Conservation (phyloP, 2,329 filamentous ascomycete genomes). For the Ascomycota sp. region DNA sequence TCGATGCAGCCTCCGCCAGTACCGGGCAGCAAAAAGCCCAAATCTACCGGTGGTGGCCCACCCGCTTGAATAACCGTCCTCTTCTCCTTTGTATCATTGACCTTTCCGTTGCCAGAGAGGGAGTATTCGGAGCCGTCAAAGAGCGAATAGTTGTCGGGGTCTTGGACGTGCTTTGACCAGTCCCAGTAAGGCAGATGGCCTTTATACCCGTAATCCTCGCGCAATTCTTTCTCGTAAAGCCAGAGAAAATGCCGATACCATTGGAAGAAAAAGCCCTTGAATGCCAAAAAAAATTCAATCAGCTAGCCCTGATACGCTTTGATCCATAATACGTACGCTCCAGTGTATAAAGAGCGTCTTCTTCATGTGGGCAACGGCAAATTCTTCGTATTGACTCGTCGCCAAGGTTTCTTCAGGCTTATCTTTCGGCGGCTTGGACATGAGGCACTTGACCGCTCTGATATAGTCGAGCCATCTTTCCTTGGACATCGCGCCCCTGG, state of each 20-base stretch:
- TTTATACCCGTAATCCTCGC: slow-evolving; percentile 15
- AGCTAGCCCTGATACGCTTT: neutral
- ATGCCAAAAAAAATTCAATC: neutral
- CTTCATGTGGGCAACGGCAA: slow-evolving; percentile 18
- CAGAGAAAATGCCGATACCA: slow-evolving; percentile 18
- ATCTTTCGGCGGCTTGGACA: slow-evolving; percentile 1
- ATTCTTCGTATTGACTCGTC: slow-evolving; percentile 17
- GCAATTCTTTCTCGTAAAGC: slow-evolving; percentile 5
- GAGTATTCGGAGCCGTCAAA: slow-evolving; percentile 29
- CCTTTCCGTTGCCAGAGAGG: slow-evolving; percentile 23
- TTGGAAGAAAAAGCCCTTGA: slow-evolving; percentile 4
- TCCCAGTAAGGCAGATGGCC: slow-evolving; percentile 21
- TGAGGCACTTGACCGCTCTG: slow-evolving; percentile 19
- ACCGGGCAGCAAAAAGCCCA: slow-evolving; percentile 9
- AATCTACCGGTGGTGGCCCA: slow-evolving; percentile 18
- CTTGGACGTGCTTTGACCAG: slow-evolving; percentile 23
- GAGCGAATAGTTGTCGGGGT: slow-evolving; percentile 24
- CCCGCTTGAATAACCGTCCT: slow-evolving; percentile 8
- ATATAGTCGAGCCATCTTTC: slow-evolving; percentile 18
- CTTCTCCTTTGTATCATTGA: slow-evolving; percentile 2
- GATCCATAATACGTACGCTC: neutral
- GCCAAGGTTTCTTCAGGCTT: neutral
- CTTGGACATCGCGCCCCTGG: slow-evolving; percentile 11
- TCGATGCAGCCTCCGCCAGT: slow-evolving; percentile 30
- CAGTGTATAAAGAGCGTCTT: slow-evolving; percentile 16